phyloP scores from a whole-genome alignment of 768 basidiomycete species.

The Gymnopilus dilepis region DNA sequence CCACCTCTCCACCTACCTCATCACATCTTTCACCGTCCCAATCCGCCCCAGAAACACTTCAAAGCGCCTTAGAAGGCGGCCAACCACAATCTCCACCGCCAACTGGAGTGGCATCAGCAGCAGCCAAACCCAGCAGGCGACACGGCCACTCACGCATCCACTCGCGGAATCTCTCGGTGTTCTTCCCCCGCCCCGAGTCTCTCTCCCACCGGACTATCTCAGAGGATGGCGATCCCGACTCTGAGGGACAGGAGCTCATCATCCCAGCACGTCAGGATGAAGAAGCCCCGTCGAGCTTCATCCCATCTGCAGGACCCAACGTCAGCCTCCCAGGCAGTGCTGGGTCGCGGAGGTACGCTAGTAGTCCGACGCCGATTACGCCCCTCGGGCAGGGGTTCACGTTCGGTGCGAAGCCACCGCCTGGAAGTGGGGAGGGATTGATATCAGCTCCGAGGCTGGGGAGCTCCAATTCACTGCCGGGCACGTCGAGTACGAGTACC shows the following conservation, averaged over 20 bases:
- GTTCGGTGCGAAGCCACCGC: constrained; percentile 62
- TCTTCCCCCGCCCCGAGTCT: constrained; percentile 84
- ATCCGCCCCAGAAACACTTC: constrained; percentile 28
- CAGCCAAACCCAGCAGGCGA: constrained; percentile 36
- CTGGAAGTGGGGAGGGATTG: constrained; percentile 34
- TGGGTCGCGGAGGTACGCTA: constrained; percentile 32
- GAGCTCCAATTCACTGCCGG: neutral
- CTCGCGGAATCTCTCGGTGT: constrained; percentile 90
- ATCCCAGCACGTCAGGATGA: constrained; percentile 41
- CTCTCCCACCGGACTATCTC: constrained; percentile 63
- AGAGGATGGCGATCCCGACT: constrained; percentile 55
- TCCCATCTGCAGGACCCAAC: constrained; percentile 49
- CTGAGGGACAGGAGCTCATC: constrained; percentile 50
- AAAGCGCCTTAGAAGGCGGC: constrained; percentile 12
- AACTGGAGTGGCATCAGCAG: neutral
- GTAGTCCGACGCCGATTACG: constrained; percentile 32
- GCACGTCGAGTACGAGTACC: constrained; percentile 31
- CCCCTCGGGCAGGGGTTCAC: constrained; percentile 63
- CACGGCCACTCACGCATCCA: constrained; percentile 85
- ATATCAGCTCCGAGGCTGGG: constrained; percentile 22
- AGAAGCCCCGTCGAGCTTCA: constrained; percentile 53
- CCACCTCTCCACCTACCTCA: constrained; percentile 22
- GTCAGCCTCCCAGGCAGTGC: constrained; percentile 47
- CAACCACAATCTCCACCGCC: neutral
- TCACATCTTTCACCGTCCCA: constrained; percentile 19